Conservation (phyloP, 768 basidiomycete species). For the Pleurotus giganteus region DNA sequence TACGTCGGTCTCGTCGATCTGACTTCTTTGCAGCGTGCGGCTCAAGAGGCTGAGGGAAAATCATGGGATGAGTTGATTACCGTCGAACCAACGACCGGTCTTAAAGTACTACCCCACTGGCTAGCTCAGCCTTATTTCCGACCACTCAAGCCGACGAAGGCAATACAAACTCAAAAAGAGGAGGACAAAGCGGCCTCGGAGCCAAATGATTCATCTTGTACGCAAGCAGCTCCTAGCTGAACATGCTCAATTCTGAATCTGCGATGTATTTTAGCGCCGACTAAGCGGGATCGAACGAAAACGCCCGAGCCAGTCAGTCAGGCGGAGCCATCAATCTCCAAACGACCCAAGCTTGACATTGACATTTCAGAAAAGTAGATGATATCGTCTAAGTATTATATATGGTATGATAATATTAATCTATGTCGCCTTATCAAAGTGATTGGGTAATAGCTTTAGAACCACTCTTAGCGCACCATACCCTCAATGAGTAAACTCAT, state of each 20-base stretch:
- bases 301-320: background rate
- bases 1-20: constrained; percentile 11
- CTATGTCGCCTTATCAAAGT: too few species aligned
- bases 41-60: constrained; percentile 29
- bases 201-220: background rate
- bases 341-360: background rate
- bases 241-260: too few species aligned
- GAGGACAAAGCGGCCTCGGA: background rate
- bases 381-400: too few species aligned
- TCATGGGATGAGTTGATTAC: constrained; percentile 34
- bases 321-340: background rate
- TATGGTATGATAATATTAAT: too few species aligned
- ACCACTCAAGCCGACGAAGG: constrained; percentile 19
- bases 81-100: constrained; percentile 44
- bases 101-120: constrained; percentile 63
- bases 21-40: constrained; percentile 43
- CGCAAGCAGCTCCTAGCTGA: too few species aligned
- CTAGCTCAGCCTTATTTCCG: constrained; percentile 72
- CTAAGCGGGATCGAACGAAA: background rate
- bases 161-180: background rate
- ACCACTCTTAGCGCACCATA: too few species aligned
- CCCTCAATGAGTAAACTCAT: too few species aligned
- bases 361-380: too few species aligned
- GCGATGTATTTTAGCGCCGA: background rate
- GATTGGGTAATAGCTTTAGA: too few species aligned